Base-by-base conservation (phyloP, 2,329 filamentous ascomycete genomes). In the Xylariaceae sp. region DNA sequence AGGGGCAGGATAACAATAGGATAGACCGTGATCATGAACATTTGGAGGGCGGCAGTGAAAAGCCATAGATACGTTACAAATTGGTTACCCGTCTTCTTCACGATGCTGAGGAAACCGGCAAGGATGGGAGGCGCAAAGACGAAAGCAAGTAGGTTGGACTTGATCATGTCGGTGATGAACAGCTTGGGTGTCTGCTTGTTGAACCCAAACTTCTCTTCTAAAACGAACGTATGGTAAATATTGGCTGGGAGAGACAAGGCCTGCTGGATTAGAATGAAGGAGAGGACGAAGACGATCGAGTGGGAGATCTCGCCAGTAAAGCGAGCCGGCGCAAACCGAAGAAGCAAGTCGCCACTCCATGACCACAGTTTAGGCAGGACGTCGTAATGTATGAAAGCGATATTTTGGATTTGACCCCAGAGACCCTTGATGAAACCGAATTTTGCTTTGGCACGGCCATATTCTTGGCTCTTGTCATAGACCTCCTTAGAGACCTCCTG, bases 61-160 rank as follows among this genome's bases (percentile, higher is more conserved):
- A 94, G 76, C 92, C 93, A 99, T 52, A 99, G 85, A 72, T 97
- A 99, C 78, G 95, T 96, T 81, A 97, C 97, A 81, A 99, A 99
- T 70, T 87, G 84, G 70, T 88, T 90, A 61, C 94, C 94, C 10
- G 95, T 97, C 77, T 89, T 90, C 75, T 96, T 88, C 67, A 99
- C 88, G 70, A 99, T 99, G 72, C 89, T 85, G 67, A 97, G 83
- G 79, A 99, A 95, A 35, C 87, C 94, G 62, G 91, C 89, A 59
- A 97, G 88, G 64, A 99, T 88, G 0, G 95, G 94, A 45, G 91
- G 86, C 56, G 91, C 88, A 54, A 99, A 82, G 41, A 84, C 85
- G 62, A 95, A 81, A 45, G 87, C 85, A 54, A 99, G 82, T 64
- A 90, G 81, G 72, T 96, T 92, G 26, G 88, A 86, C 81, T 99